Conservation (phyloP, 805 yeast genomes). For the Candida chauliodis region DNA sequence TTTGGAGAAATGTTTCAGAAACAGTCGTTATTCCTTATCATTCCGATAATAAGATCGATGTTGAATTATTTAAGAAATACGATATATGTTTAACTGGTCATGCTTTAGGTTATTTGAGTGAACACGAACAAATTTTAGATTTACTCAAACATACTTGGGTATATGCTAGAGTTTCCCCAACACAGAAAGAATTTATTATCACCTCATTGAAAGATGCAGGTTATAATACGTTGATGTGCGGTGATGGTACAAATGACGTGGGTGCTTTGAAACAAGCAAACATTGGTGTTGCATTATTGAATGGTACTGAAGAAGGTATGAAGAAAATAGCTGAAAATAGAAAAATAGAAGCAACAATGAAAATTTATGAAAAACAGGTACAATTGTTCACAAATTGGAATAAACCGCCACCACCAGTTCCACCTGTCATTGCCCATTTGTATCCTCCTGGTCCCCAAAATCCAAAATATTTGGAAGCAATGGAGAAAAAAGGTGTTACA, state of each 20-base stretch:
- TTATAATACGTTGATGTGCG: conserved; percentile 95
- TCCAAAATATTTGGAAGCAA: conserved; percentile 81
- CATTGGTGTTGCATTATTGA: conserved; percentile 94
- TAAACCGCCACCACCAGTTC: conserved; percentile 79
- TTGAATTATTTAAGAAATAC: conserved; percentile 54
- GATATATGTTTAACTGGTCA: conserved; percentile 94
- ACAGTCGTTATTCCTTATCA: conserved; percentile 64
- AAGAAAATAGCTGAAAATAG: conserved; percentile 82
- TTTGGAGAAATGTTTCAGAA: conserved; percentile 85
- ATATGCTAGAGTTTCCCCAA: conserved; percentile 95
- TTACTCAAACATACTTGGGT: conserved; percentile 92
- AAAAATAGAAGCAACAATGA: conserved; percentile 58
- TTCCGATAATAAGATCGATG: conserved; percentile 54
- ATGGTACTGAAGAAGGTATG: conserved; percentile 94
- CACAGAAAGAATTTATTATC: conserved; percentile 89
- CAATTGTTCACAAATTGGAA: conserved; percentile 77
- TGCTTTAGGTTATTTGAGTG: conserved; percentile 66
- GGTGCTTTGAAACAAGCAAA: conserved; percentile 99
- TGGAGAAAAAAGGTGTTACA: conserved; percentile 78
- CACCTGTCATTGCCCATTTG: conserved; percentile 83
- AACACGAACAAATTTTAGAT: conserved; percentile 65
- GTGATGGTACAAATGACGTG: conserved; percentile 99
- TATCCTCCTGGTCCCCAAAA: conserved; percentile 94
- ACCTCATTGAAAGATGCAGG: conserved; percentile 82
- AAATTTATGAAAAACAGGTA: conserved; percentile 80